Conservation (phyloP, 192 early-diverging fungal species). For the Geosiphon pyriformis region DNA sequence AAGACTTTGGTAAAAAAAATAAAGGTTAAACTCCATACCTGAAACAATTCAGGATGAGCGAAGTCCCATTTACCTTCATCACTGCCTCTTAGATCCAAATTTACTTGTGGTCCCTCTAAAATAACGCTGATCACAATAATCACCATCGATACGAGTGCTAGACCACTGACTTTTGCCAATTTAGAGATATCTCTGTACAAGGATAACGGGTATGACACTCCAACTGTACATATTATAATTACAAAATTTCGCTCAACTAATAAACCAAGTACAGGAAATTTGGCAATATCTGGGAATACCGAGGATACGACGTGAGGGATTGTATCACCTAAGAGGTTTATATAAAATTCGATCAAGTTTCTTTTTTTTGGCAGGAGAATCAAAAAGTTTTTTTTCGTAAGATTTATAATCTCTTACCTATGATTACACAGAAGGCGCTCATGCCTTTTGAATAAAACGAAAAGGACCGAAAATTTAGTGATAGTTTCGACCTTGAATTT, state of each 20-base stretch:
- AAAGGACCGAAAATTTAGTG: conserved; percentile 1
- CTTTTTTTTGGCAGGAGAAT: background rate
- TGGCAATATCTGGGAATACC: conserved; percentile 53
- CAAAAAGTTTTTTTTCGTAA: background rate
- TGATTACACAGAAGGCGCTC: conserved; percentile 21
- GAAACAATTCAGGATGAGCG: conserved; percentile 54
- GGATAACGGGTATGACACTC: conserved; percentile 79
- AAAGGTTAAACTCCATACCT: conserved; percentile 29
- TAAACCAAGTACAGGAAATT: conserved; percentile 51
- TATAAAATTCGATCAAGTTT: conserved; percentile 4
- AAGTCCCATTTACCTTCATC: conserved; percentile 33
- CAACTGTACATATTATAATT: conserved; percentile 70
- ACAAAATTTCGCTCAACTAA: conserved; percentile 68
- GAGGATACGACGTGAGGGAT: conserved; percentile 76
- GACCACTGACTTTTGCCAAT: conserved; percentile 80
- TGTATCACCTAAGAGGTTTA: conserved; percentile 78
- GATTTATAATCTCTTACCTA: conserved; percentile 11
- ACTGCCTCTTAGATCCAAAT: conserved; percentile 47
- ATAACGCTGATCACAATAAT: conserved; percentile 70
- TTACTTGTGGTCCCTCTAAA: conserved; percentile 61
- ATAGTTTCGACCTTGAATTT: too few species aligned
- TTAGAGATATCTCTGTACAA: conserved; percentile 84
- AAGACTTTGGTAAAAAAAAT: conserved; percentile 1
- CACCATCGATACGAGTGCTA: conserved; percentile 77
- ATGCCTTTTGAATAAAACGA: conserved; percentile 8